Base-by-base conservation (phyloP, 768 basidiomycete species). In the Dioszegia crocea region DNA sequence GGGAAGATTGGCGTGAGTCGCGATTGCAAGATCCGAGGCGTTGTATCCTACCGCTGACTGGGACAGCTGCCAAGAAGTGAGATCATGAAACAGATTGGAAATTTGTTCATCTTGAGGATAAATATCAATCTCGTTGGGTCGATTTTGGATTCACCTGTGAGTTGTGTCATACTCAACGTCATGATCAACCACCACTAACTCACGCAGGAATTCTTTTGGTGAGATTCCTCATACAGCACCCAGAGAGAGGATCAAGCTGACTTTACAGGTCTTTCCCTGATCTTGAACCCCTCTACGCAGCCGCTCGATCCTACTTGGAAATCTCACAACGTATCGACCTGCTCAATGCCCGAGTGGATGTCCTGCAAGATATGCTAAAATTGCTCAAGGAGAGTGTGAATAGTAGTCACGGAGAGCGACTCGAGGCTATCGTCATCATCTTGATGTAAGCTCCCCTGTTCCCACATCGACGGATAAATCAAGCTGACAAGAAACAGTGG, bases 21-120 rank as follows among this genome's bases (percentile, higher is more conserved):
- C n/a, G n/a, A n/a, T n/a, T n/a, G n/a, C n/a, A n/a, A n/a, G n/a
- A n/a, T n/a, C n/a, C n/a, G n/a, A 33, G 33, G 6, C 45, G 9
- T 27, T 17, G 29, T 56, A 26, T 26, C 2, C 55, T 53, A 16
- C 8, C 3, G 47, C 54, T 62, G 46, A 56, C 29, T 11, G 21
- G 16, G 17, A 5, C 48, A 79, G 79, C 70, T 80, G 68, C 77
- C 77, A 8, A 69, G 79, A 57, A 76, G 74, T 84, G 93, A 96
- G 75, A 97, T 97, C 71, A 94, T 97, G 93, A 88, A 89, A 73
- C 90, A 96, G 77, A 97, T 94, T 62, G 93, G 93, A 43, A 88
- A 91, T 67, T 80, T 97, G 40, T 97, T 97, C 78, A 85, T 97
- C 38, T 80, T 96, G 66, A 82, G 93, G 62, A 91, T 93, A 54